Base-by-base conservation (phyloP, 2,329 filamentous ascomycete genomes). In the Exophiala sp. region DNA sequence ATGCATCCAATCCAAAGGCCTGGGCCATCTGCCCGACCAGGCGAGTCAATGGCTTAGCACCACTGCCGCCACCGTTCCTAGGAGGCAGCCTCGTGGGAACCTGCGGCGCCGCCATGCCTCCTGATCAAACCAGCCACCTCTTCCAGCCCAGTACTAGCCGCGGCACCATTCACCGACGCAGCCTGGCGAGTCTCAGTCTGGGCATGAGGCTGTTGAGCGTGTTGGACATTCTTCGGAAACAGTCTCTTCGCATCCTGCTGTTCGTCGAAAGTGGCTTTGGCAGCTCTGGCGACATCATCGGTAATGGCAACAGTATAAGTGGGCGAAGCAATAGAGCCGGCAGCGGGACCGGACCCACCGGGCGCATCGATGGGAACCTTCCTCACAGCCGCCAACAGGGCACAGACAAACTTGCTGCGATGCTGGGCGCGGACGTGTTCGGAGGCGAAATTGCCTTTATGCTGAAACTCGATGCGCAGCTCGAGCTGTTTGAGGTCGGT, bases 401-500 rank as follows among this genome's bases (percentile, higher is more conserved):
- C 55, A 23, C 55, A 58, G 23, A 56, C 47, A 46, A 58, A 58
- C 41, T 56, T 56, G 41, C 30, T 49, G 49, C 53, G 55, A 21
- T 48, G 55, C 19, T 46, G 45, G 2, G 52, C 45, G 3, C 55
- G 52, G 10, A 47, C 24, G 19, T 37, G 35, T 1, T 51, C 16
- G 11, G 46, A 46, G 5, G 43, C 23, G 19, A 29, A 47, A 14
- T 50, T 42, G 14, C 14, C 19, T 46, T 67, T 67, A 47, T 67
- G 64, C 39, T 53, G 51, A 49, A 67, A 63, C 41, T 65, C 64
- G 30, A 67, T 60, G 14, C 59, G 48, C 7, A 68, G 51, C 13
- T 66, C 63, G 3, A 68, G 54, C 35, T 62, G 56, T 22, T 61
- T 62, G 40, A 66, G 42, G 38, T 67, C 63, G 14, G 56, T 58